Conservation (phyloP, 2,329 filamentous ascomycete genomes). For the Arachnopeziza araneosa region DNA sequence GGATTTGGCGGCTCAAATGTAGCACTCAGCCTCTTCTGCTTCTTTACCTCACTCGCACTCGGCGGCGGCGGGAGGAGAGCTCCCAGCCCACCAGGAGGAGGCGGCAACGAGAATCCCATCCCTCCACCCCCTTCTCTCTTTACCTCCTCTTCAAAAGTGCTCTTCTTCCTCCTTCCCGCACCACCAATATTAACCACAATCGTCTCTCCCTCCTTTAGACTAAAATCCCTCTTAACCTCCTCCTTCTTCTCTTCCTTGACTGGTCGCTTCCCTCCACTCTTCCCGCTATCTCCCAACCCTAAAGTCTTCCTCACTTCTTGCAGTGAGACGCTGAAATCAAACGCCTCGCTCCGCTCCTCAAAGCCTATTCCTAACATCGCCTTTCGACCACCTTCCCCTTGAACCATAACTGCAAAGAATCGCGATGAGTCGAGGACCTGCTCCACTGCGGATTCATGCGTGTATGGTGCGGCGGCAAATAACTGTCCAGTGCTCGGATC, state of each 20-base stretch:
- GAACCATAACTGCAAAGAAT: constrained; percentile 79
- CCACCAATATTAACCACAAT: constrained; percentile 71
- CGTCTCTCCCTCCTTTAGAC: constrained; percentile 83
- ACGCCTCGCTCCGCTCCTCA: constrained; percentile 78
- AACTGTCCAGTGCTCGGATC: constrained; percentile 67
- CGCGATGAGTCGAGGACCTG: constrained; percentile 72
- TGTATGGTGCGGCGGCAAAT: constrained; percentile 81
- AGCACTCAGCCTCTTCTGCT: constrained; percentile 49
- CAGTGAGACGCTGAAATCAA: constrained; percentile 76
- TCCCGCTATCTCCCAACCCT: constrained; percentile 47
- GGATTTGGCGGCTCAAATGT: constrained; percentile 42
- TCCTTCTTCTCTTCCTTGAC: constrained; percentile 32
- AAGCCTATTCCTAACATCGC: constrained; percentile 81
- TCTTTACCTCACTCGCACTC: constrained; percentile 54
- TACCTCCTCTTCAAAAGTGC: not conserved
- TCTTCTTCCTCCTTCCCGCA: constrained; percentile 22
- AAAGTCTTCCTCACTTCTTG: constrained; percentile 71
- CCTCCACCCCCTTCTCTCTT: constrained; percentile 19
- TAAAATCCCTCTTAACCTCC: constrained; percentile 66
- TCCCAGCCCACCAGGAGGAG: constrained; percentile 43
- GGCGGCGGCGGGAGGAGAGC: constrained; percentile 62
- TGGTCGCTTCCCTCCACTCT: constrained; percentile 24
- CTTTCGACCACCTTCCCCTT: constrained; percentile 68
- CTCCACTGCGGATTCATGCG: constrained; percentile 59
- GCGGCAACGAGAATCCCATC: constrained; percentile 62